Evolutionary conservation across 257 asterid species (phyloP).

Genomic region (Fraxinus anomala): DNA sequence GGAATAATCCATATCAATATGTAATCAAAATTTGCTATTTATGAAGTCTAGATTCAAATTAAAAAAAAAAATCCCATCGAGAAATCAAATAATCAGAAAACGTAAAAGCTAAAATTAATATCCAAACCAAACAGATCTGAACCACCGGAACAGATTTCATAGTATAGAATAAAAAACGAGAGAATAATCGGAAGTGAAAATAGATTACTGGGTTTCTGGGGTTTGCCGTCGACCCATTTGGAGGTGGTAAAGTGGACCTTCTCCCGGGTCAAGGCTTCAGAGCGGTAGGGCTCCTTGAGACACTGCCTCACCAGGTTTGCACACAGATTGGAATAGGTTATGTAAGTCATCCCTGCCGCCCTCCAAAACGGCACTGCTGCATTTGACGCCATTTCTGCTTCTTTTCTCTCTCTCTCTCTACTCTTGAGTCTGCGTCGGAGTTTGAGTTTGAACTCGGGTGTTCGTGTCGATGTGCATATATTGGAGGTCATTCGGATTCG

Average conservation of each 20-base stretch:
- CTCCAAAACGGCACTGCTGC: slow-evolving; percentile 86
- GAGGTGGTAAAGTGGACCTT: slow-evolving; percentile 77
- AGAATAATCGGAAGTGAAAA: background rate
- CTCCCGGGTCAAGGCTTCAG: slow-evolving; percentile 81
- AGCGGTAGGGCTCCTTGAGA: slow-evolving; percentile 72
- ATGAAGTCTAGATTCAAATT: too few relatives aligned
- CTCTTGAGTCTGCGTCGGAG: too few relatives aligned
- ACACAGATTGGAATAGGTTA: slow-evolving; percentile 79
- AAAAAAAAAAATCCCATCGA: background rate
- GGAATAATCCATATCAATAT: background rate
- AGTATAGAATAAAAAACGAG: too few relatives aligned
- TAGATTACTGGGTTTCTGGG: slow-evolving; percentile 67
- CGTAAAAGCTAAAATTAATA: background rate
- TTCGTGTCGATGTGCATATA: background rate
- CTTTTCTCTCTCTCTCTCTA: too few relatives aligned
- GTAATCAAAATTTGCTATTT: too few relatives aligned
- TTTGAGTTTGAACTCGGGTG: too few relatives aligned
- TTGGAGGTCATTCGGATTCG: background rate
- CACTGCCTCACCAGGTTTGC: slow-evolving; percentile 88
- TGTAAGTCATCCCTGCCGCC: slow-evolving; percentile 89
- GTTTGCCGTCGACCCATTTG: slow-evolving; percentile 79
- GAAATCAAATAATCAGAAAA: background rate
- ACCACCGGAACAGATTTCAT: background rate
- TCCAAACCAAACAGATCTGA: slow-evolving; percentile 1
- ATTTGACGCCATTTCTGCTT: slow-evolving; percentile 54